Conservation (phyloP, 2,329 filamentous ascomycete genomes). For the Exophiala sp. region DNA sequence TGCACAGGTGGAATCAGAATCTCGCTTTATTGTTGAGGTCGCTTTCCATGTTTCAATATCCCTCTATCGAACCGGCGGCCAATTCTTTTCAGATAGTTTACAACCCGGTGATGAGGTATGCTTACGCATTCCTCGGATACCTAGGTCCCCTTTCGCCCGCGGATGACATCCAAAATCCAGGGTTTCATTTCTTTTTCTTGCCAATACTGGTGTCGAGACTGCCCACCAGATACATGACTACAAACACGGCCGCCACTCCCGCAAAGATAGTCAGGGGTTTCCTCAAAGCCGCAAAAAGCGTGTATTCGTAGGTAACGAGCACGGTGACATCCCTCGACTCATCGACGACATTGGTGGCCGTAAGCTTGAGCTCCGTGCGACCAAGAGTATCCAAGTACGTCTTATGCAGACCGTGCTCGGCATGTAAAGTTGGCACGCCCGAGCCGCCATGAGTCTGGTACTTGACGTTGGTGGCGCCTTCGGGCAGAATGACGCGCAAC, state of each 20-base stretch:
- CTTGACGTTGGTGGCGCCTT: constrained; percentile 63
- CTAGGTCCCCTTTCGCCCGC: too few relatives aligned
- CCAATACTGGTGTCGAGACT: constrained; percentile 77
- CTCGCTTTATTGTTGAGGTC: too few relatives aligned
- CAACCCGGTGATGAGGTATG: too few relatives aligned
- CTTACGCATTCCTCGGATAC: too few relatives aligned
- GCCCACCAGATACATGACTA: constrained; percentile 66
- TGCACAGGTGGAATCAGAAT: too few relatives aligned
- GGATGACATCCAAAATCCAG: too few relatives aligned
- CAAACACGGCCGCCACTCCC: constrained; percentile 68
- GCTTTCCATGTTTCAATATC: too few relatives aligned
- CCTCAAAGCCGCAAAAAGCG: constrained; percentile 65
- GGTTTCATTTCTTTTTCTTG: constrained; percentile 39
- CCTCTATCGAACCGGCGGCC: too few relatives aligned
- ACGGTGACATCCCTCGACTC: constrained; percentile 69
- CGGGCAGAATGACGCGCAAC: constrained; percentile 78
- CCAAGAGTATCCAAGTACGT: constrained; percentile 93
- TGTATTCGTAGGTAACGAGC: constrained; percentile 74
- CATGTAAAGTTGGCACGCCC: constrained; percentile 62
- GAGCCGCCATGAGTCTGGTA: constrained; percentile 74
- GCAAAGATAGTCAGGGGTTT: constrained; percentile 80
- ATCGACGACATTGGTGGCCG: constrained; percentile 80
- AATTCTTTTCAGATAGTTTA: too few relatives aligned
- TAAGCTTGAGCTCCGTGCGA: constrained; percentile 73
- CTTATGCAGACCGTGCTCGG: constrained; percentile 61